Evolutionary conservation across 139 green algal species (phyloP).

Genomic region (Coccomyxa sp.): DNA sequence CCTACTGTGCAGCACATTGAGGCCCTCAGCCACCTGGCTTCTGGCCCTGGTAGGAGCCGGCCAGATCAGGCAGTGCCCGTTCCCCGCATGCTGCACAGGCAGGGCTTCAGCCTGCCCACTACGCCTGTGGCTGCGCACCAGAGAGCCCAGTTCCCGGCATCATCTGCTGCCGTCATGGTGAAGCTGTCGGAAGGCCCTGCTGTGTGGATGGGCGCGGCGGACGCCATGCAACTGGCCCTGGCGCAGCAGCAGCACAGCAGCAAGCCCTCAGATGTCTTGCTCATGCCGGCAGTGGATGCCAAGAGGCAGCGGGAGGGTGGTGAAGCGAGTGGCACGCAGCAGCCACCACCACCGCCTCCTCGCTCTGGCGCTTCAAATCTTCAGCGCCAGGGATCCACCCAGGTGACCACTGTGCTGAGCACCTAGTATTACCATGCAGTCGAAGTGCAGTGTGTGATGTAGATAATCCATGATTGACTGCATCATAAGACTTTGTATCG

Average conservation of each 20-base stretch:
- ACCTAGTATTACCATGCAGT: no score
- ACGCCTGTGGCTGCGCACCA: not conserved
- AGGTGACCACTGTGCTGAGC: no score
- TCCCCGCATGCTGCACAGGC: not conserved
- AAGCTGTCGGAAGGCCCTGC: not conserved
- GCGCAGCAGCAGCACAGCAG: conserved; percentile 3
- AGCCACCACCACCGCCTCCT: no score
- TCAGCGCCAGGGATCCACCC: no score
- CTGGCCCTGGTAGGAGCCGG: no score
- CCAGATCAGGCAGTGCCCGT: not conserved
- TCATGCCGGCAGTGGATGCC: not conserved
- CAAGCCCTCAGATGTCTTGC: not conserved
- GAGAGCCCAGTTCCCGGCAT: not conserved
- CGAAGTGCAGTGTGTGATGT: no score
- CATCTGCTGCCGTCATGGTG: not conserved
- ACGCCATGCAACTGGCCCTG: not conserved
- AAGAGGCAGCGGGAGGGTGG: not conserved
- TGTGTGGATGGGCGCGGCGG: not conserved
- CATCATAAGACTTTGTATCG: no score
- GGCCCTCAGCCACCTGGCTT: no score
- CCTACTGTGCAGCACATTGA: no score
- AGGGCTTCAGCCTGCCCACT: not conserved
- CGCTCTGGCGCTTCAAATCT: no score
- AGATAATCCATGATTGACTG: no score
- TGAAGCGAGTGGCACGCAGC: no score